Evolutionary conservation across 2,329 filamentous ascomycete species (phyloP).

Genomic region (Epichloe coenophiala): DNA sequence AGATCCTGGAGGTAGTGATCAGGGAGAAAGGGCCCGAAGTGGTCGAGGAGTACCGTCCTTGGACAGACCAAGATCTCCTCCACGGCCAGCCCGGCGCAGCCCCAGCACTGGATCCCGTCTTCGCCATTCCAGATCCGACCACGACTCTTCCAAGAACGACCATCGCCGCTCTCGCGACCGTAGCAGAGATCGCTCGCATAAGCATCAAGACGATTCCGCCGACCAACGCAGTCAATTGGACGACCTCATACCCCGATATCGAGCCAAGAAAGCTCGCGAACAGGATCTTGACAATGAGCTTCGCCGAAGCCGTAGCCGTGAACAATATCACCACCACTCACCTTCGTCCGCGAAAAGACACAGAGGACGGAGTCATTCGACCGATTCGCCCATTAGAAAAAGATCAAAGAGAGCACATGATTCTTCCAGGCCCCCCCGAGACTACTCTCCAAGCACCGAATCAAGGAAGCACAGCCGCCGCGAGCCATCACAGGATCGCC

Average conservation of each 20-base stretch:
- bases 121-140: conserved; percentile 20
- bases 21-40: conserved; percentile 23
- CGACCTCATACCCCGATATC: conserved; percentile 26
- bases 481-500: conserved; percentile 19
- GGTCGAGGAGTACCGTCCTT: conserved; percentile 21
- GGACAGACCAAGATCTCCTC: conserved; percentile 19
- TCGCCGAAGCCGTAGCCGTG: conserved; percentile 22
- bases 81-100: conserved; percentile 17
- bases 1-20: conserved; percentile 22
- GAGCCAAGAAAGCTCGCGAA: conserved; percentile 18
- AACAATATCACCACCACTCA: conserved; percentile 19
- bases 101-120: conserved; percentile 17
- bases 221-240: conserved; percentile 18
- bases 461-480: conserved; percentile 18
- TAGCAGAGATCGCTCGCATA: conserved; percentile 20
- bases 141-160: conserved; percentile 18
- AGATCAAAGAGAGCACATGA: conserved; percentile 23
- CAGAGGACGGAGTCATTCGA: conserved; percentile 28
- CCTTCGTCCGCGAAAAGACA: conserved; percentile 27
- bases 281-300: conserved; percentile 18
- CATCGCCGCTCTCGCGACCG: conserved; percentile 25
- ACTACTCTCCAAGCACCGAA: conserved; percentile 24
- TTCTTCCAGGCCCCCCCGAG: conserved; percentile 24
- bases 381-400: conserved; percentile 25
- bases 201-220: conserved; percentile 14